These are phyloP conservation scores for Chlorella sp. DNA, from an alignment of 139 green algal genomes.

Conservation along the genomic window DNA sequence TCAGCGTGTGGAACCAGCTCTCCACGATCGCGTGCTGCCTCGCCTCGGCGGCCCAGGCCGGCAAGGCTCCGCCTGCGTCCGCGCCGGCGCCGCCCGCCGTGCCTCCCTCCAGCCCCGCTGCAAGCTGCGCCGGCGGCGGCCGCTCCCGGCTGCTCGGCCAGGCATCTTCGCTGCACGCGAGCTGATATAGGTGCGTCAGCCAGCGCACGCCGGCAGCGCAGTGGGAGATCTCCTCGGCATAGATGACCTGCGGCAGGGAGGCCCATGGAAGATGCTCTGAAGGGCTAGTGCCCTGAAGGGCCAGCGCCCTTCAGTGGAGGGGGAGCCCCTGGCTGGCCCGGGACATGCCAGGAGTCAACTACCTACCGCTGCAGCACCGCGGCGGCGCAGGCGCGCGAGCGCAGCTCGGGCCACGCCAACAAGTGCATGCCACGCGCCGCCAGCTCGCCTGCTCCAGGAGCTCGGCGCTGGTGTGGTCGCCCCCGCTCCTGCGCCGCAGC, in stretches of 20 bases:
- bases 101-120: not conserved
- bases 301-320: not conserved
- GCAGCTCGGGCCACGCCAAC: not conserved
- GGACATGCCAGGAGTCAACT: not conserved
- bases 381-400: no score
- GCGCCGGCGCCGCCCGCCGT: not conserved
- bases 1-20: constrained; percentile 77
- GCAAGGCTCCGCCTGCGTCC: not conserved
- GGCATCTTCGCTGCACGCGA: constrained; percentile 19
- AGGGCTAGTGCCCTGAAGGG: not conserved
- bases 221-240: constrained; percentile 90
- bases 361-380: not conserved
- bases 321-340: no score
- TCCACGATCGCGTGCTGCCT: constrained; percentile 48
- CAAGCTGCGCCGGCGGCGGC: not conserved
- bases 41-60: constrained; percentile 56
- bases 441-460: constrained; percentile 52
- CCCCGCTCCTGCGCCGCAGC: constrained; percentile 63
- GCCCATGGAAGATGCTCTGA: not conserved
- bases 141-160: not conserved
- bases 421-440: not conserved
- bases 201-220: constrained; percentile 86
- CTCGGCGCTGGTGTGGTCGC: constrained; percentile 65
- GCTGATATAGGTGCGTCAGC: constrained; percentile 71
- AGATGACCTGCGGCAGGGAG: constrained; percentile 58